Evolutionary conservation across 495 filamentous ascomycete species (phyloP).

Genomic region (Penicillium canariense): DNA sequence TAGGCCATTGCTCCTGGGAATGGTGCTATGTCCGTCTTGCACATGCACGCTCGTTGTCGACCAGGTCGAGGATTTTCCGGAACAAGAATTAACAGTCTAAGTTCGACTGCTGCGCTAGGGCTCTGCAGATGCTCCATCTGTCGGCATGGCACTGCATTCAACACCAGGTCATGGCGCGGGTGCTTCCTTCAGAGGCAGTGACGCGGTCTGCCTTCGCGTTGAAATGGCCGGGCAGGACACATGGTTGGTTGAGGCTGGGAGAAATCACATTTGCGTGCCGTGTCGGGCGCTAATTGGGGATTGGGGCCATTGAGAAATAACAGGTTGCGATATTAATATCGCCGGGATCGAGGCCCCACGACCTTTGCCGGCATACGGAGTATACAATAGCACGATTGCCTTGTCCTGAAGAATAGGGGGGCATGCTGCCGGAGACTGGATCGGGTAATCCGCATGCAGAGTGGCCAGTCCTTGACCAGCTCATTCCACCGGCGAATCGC

Average conservation of each 20-base stretch:
- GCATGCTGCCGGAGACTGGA: conserved; percentile 1
- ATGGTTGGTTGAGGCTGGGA: not conserved
- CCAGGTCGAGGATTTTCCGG: conserved; percentile 8
- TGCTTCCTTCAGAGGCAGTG: not conserved
- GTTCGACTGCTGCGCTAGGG: conserved; percentile 12
- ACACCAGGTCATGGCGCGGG: conserved; percentile 9
- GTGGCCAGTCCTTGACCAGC: not conserved
- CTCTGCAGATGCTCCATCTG: conserved; percentile 8
- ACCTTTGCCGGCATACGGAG: not conserved
- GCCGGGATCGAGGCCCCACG: not conserved
- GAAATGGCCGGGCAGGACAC: not conserved
- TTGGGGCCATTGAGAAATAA: not conserved
- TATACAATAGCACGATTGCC: not conserved
- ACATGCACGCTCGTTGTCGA: conserved; percentile 1
- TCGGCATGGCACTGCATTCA: not conserved
- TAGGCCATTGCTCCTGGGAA: not conserved
- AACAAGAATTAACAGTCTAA: conserved; percentile 8
- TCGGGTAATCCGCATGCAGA: conserved; percentile 1
- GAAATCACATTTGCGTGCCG: conserved; percentile 16
- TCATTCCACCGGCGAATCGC: not conserved
- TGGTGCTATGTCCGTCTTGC: conserved; percentile 8
- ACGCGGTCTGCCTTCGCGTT: not conserved
- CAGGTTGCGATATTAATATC: conserved; percentile 5
- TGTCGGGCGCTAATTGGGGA: conserved; percentile 18
- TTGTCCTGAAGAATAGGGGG: not conserved